Percentiles rank a stretch among this genome's conserved stretches.
These are phyloP conservation scores for Leishmania braziliensis DNA, from an alignment of 208 protist species.

Conservation along the genomic window DNA sequence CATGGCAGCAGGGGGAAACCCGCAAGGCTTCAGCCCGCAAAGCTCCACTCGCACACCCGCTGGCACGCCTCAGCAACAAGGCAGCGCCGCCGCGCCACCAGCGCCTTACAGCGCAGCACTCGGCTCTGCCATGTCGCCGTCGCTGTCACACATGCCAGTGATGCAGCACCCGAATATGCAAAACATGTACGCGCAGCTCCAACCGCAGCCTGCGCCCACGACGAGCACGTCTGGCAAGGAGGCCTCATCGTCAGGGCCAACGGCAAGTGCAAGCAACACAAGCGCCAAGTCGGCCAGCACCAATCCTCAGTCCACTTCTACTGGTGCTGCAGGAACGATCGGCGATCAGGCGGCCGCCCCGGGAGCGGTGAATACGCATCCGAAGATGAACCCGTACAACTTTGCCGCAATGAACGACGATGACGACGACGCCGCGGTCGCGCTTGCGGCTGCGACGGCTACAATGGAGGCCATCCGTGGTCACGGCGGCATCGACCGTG, in stretches of 20 bases:
- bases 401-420: slow-evolving; percentile 32
- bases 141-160: neutral
- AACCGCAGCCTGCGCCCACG: neutral
- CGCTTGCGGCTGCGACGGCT: slow-evolving; percentile 33
- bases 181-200: neutral
- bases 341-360: neutral
- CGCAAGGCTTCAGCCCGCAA: slow-evolving; percentile 1
- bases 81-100: slow-evolving; percentile 19
- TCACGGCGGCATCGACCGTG: slow-evolving; percentile 19
- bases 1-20: slow-evolving; percentile 4
- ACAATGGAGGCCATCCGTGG: slow-evolving; percentile 33
- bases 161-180: slow-evolving; percentile 1
- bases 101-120: slow-evolving; percentile 9
- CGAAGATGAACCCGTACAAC: slow-evolving; percentile 6
- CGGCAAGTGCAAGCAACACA: neutral
- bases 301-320: neutral
- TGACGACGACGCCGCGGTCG: slow-evolving; percentile 33
- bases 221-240: neutral
- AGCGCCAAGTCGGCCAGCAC: neutral
- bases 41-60: slow-evolving; percentile 14
- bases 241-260: neutral
- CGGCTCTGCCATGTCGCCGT: neutral
- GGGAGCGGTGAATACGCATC: neutral
- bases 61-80: slow-evolving; percentile 27
- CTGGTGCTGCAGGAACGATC: neutral